Evolutionary conservation across 352 stramenopile genomes (phyloP).

Genomic region (Pythium pyrilobum): DNA sequence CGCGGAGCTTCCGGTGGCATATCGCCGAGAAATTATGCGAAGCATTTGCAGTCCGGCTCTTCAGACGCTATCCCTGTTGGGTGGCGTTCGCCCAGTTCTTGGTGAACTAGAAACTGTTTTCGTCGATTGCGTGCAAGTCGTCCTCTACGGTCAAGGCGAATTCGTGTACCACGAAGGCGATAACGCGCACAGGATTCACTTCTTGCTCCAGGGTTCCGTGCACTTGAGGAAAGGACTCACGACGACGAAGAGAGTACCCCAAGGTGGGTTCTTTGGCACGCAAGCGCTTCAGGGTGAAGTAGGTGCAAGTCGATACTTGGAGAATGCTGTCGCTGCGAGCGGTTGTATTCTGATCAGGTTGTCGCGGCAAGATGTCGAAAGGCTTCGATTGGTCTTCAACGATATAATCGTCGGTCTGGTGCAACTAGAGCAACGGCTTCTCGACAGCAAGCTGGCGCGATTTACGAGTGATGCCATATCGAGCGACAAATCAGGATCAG

Average conservation of each 20-base stretch:
- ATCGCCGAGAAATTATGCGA: conserved; percentile 32
- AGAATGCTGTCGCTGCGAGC: conserved; percentile 23
- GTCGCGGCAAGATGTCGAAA: background rate
- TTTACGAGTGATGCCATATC: conserved; percentile 7
- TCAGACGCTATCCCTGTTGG: conserved; percentile 28
- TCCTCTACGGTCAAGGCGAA: conserved; percentile 39
- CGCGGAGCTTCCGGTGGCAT: conserved; percentile 25
- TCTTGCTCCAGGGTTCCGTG: conserved; percentile 23
- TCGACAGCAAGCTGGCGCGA: conserved; percentile 20
- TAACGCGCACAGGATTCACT: conserved; percentile 25
- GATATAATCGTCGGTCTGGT: conserved; percentile 1
- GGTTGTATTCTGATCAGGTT: conserved; percentile 26
- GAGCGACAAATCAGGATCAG: background rate
- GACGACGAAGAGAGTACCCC: conserved; percentile 13
- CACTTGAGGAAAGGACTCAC: background rate
- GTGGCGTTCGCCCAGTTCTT: conserved; percentile 22
- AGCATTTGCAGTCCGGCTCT: conserved; percentile 36
- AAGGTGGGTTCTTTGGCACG: conserved; percentile 34
- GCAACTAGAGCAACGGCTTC: conserved; percentile 13
- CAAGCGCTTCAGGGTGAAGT: conserved; percentile 17
- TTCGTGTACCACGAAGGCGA: conserved; percentile 31
- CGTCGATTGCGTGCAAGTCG: conserved; percentile 31
- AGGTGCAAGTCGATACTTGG: conserved; percentile 13
- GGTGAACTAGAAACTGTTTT: conserved; percentile 29
- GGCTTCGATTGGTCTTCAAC: conserved; percentile 12